These are phyloP conservation scores for Tylopilus sp. DNA, from an alignment of 1,284 basidiomycete species.

Conservation along the genomic window DNA sequence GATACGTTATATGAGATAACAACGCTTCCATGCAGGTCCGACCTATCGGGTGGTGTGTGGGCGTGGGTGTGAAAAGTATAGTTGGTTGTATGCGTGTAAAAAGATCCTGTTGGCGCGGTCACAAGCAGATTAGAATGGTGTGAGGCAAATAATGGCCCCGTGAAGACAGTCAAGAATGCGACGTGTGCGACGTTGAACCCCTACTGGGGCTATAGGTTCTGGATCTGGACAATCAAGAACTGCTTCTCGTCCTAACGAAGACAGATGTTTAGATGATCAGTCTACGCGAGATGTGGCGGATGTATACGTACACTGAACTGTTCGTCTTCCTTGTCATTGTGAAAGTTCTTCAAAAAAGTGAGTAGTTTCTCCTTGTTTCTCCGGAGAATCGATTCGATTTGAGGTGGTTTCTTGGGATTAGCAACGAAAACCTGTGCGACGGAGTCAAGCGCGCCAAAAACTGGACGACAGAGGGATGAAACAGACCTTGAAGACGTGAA, in stretches of 20 bases:
- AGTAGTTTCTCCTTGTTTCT: conserved; percentile 96
- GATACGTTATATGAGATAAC: conserved; percentile 21
- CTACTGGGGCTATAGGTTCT: conserved; percentile 64
- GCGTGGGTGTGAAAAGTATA: neutral
- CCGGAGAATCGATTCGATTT: conserved; percentile 92
- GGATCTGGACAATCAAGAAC: conserved; percentile 93
- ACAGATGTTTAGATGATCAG: conserved; percentile 6
- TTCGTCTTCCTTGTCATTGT: conserved; percentile 99
- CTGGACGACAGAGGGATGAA: neutral
- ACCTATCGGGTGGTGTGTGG: conserved; percentile 7
- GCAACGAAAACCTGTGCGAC: conserved; percentile 91
- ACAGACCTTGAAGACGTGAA: conserved; percentile 98
- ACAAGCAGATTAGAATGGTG: conserved; percentile 21
- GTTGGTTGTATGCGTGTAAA: conserved; percentile 3
- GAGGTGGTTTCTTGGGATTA: conserved; percentile 98
- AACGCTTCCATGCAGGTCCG: conserved; percentile 7
- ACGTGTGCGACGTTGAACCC: neutral
- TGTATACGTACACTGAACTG: conserved; percentile 82
- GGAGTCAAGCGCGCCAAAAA: conserved; percentile 2
- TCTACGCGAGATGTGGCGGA: neutral
- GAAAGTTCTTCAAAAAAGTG: conserved; percentile 91
- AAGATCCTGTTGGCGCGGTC: conserved; percentile 8
- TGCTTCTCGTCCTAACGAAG: conserved; percentile 89
- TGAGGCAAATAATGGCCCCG: conserved; percentile 6
- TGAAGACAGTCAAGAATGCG: conserved; percentile 4